Base-by-base conservation (phyloP, 352 stramenopile species). In the Pseudoperonospora humuli region DNA sequence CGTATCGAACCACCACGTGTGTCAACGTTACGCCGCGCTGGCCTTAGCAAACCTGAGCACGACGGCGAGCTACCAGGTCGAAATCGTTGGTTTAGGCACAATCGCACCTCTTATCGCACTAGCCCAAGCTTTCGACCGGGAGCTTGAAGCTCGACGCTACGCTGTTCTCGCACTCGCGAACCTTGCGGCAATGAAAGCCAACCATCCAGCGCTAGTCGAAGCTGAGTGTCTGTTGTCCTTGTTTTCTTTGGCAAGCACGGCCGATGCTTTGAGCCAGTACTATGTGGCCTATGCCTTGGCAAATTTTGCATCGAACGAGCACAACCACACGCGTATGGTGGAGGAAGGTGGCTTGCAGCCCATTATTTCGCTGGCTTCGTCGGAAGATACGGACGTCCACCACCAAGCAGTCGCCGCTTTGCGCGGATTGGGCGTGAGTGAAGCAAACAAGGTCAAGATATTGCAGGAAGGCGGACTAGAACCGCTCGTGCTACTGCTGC, bases 401-500 rank as follows among this genome's bases (percentile, higher is more conserved):
- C 90, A 97, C 37, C 90, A 97, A 61, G 92, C 92, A 7, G 84
- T 92, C 19, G 91, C 94, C 19, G 93, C 92, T 32, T 61, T 98
- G 11, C 87, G 95, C 17, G 95, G 95, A 2, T 75, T 98, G 15
- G 86, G 81, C 18, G 86, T 96, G 15, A 92, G 67, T 13, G 75
- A 93, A 13, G 67, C 78, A 7, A 96, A 96, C 61, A 97, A 97
- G 53, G 81, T 97, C 44, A 98, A 98, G 60, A 97, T 98, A 40
- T 76, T 98, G 3, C 91, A 98, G 41, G 94, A 98, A 75, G 95
- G 94, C 11, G 93, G 94, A 0, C 62, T 98, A 14, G 90, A 97
- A 50, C 92, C 93, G 13, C 69, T 98, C 9, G 80, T 91, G 18
- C 50, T 96, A 29, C 67, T 98, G 3, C 64, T 98, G 9, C 57